Base-by-base conservation (phyloP, 306 rosid genomes). In the Vicia sativa region DNA sequence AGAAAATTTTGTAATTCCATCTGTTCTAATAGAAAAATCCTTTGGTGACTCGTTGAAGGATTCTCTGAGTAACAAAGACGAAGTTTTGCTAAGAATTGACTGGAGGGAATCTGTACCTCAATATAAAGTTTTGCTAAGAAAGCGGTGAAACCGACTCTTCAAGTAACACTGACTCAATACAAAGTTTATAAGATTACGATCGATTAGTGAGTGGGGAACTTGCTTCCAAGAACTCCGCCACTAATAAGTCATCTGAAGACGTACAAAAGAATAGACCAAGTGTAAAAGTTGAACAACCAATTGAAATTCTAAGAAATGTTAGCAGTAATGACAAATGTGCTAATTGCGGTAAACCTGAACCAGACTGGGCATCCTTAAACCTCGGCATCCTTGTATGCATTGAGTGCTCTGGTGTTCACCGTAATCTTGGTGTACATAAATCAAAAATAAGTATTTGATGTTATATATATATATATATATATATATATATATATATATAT, bases 21-120 rank as follows among this genome's bases (percentile, higher is more conserved):
- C 97, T 0, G 97, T 85, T 55, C 77, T 93, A 46, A 78, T 93
- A 35, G 80, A 79, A 15, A 93, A 90, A 71, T 74, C 92, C 3
- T 83, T 93, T 3, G 97, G 97, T 9, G 88, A 87, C 15, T 72
- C 55, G 23, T 65, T 93, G 62, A 93, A 88, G 66, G 82, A 90
- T 25, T 78, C 86, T 23, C n/a, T 85, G 29, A 72, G 68, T n/a
- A 82, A 67, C 44, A 48, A 66, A 0, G 87, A 85, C 6, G 87
- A 84, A 7, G 87, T 93, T 46, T 25, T 83, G 74, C 54, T 93
- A 2, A 79, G 85, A 74, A 73, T 93, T 23, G 99, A 93, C 44
- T 93, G 99, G 99, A 77, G 95, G 43, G 97, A 93, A 76, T 85
- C 97, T 3, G 72, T 93, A 52, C 99, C 97, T 19, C 90, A 88